phyloP scores from a whole-genome alignment of 2,329 filamentous ascomycete species.

The Pseudogymnoascus sp. region DNA sequence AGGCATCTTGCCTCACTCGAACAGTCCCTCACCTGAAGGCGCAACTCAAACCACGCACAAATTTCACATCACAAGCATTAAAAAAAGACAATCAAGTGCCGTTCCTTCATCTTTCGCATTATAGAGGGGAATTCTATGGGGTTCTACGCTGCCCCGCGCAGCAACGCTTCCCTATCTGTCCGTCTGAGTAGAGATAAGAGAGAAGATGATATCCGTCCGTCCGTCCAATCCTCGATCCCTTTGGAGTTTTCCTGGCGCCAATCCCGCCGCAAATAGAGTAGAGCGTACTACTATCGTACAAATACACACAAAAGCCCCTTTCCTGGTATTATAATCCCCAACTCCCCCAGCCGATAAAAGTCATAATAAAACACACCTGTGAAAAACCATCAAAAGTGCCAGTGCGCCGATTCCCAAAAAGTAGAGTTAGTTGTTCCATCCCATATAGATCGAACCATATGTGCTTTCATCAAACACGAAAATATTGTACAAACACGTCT shows the following conservation, averaged over 20 bases:
- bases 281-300: conserved; percentile 2
- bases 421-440: not conserved
- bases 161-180: not conserved
- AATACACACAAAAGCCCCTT: not conserved
- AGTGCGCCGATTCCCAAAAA: conserved; percentile 1
- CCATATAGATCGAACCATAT: not conserved
- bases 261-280: conserved; percentile 1
- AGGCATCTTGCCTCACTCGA: not conserved
- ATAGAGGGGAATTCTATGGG: conserved; percentile 4
- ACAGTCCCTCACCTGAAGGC: not conserved
- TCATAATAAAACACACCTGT: not conserved
- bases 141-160: not conserved
- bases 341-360: not conserved
- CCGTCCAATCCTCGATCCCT: not conserved
- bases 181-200: not conserved
- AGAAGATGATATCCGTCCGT: not conserved
- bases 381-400: not conserved
- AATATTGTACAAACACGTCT: not conserved
- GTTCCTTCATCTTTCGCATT: not conserved
- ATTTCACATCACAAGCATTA: not conserved
- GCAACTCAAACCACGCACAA: too few relatives aligned
- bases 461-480: not conserved
- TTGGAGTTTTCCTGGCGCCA: not conserved
- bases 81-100: not conserved
- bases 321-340: conserved; percentile 2